phyloP scores from a whole-genome alignment of 2,329 filamentous ascomycete genomes.

The Neophaeococcomyces mojaviensis region DNA sequence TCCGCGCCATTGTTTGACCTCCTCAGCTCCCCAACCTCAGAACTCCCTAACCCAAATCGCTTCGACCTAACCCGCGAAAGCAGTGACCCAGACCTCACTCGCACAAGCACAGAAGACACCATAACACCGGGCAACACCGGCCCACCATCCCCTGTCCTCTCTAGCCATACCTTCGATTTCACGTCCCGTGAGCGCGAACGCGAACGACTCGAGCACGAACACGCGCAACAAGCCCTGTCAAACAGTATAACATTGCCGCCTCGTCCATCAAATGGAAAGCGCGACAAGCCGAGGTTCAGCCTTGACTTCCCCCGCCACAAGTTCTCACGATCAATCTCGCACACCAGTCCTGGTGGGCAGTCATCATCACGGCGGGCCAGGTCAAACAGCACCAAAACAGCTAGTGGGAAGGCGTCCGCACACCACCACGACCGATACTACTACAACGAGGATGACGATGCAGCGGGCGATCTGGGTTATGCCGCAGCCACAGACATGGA shows the following conservation, averaged over 20 bases:
- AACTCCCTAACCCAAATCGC: constrained; percentile 66
- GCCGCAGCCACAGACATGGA: constrained; percentile 92
- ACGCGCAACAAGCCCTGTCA: constrained; percentile 27
- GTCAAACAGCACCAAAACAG: constrained; percentile 13
- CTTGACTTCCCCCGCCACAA: constrained; percentile 23
- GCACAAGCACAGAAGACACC: constrained; percentile 23
- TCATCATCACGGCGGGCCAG: not conserved
- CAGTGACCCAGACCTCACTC: constrained; percentile 30
- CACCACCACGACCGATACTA: constrained; percentile 28
- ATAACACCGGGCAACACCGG: constrained; percentile 31
- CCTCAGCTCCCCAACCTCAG: constrained; percentile 49
- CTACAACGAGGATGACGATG: constrained; percentile 65
- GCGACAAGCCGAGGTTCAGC: constrained; percentile 22
- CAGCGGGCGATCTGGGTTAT: constrained; percentile 90
- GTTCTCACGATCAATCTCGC: constrained; percentile 7
- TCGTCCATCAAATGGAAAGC: constrained; percentile 21
- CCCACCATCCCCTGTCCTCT: constrained; percentile 24
- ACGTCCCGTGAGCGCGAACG: constrained; percentile 2
- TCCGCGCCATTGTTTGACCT: constrained; percentile 53
- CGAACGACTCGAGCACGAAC: constrained; percentile 20
- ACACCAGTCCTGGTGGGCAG: not conserved
- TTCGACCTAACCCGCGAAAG: constrained; percentile 56
- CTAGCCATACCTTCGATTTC: constrained; percentile 11
- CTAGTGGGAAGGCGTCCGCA: not conserved
- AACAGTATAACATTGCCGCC: constrained; percentile 32